Evolutionary conservation across 2,329 filamentous ascomycete species (phyloP).

Genomic region (Trichoderma sp.): DNA sequence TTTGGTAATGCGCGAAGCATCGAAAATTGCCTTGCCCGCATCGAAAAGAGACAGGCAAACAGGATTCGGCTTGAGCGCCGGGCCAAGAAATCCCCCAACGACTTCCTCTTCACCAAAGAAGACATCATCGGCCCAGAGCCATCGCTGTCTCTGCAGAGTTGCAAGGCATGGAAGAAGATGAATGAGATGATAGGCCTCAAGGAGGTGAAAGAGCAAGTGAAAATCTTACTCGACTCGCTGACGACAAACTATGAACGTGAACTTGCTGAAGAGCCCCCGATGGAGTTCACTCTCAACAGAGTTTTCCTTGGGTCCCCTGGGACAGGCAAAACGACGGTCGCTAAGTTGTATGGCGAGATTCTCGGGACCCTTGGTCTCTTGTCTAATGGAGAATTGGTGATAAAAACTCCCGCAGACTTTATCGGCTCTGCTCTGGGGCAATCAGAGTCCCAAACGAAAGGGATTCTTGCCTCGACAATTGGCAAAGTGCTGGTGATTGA

Average conservation of each 20-base stretch:
- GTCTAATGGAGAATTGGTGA: conserved; percentile 68
- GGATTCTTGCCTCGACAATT: conserved; percentile 62
- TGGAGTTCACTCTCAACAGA: conserved; percentile 65
- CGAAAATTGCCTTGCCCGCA: conserved; percentile 59
- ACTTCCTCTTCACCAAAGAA: conserved; percentile 61
- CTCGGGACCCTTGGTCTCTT: conserved; percentile 67
- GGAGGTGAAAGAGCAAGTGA: conserved; percentile 63
- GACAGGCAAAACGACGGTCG: conserved; percentile 76
- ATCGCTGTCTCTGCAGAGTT: conserved; percentile 50
- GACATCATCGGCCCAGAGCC: conserved; percentile 74
- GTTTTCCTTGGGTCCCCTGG: conserved; percentile 73
- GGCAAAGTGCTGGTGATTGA: conserved; percentile 82
- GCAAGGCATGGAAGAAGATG: conserved; percentile 58
- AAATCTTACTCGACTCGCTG: conserved; percentile 60
- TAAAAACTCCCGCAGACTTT: conserved; percentile 75
- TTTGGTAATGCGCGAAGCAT: conserved; percentile 74
- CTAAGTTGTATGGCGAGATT: conserved; percentile 70
- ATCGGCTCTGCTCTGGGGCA: conserved; percentile 62
- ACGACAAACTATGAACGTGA: conserved; percentile 67
- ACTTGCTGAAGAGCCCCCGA: conserved; percentile 57
- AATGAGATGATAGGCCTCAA: conserved; percentile 59
- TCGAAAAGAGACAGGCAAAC: conserved; percentile 59
- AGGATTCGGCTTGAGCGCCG: conserved; percentile 53
- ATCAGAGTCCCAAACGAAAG: conserved; percentile 72
- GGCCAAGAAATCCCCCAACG: conserved; percentile 47